Evolutionary conservation across 768 basidiomycete species (phyloP).

Genomic region (Fomitopsis serialis): DNA sequence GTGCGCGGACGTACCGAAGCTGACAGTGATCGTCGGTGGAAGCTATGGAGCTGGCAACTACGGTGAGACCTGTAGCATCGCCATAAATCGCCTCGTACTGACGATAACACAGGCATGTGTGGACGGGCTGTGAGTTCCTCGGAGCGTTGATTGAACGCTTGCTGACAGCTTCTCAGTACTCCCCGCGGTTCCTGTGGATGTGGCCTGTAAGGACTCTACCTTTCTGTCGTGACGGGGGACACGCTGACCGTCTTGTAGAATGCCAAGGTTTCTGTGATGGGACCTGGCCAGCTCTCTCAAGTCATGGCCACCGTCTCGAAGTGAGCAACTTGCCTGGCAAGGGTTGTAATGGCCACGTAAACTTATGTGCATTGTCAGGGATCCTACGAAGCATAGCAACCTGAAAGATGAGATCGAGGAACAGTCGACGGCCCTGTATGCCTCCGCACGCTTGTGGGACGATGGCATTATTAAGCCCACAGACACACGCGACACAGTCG

Average conservation of each 20-base stretch:
- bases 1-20: conserved; percentile 89
- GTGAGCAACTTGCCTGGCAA: conserved; percentile 31
- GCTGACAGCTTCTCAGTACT: conserved; percentile 54
- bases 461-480: conserved; percentile 87
- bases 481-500: conserved; percentile 85
- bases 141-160: neutral
- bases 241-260: conserved; percentile 43
- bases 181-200: conserved; percentile 95
- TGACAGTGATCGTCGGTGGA: conserved; percentile 90
- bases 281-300: conserved; percentile 85
- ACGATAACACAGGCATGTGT: conserved; percentile 65
- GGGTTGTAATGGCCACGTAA: neutral
- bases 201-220: conserved; percentile 69
- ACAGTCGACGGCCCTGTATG: conserved; percentile 84
- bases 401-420: conserved; percentile 81
- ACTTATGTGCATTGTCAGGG: conserved; percentile 37
- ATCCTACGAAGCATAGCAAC: conserved; percentile 70
- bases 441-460: conserved; percentile 91
- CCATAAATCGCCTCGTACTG: neutral
- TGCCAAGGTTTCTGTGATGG: conserved; percentile 94
- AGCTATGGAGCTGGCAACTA: conserved; percentile 96
- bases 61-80: conserved; percentile 40
- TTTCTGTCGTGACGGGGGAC: neutral
- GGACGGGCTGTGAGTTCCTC: conserved; percentile 72
- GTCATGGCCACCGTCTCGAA: conserved; percentile 90